phyloP scores from a whole-genome alignment of 192 early-diverging fungal genomes.

The Ramicandelaber brevisporus region DNA sequence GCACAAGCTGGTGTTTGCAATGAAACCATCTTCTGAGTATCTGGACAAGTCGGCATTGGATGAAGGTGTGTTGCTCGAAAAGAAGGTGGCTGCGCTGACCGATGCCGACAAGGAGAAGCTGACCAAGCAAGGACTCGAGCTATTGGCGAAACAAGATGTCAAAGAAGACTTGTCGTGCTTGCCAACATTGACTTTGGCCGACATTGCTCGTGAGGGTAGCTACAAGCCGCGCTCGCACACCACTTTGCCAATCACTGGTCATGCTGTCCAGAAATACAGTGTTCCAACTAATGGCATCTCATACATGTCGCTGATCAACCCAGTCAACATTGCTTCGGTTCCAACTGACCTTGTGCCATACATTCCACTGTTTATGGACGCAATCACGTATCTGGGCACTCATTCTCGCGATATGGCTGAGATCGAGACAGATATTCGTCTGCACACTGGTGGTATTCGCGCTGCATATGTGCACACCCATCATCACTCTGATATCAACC shows the following conservation, averaged over 20 bases:
- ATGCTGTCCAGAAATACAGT: slow-evolving; percentile 42
- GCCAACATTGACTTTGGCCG: slow-evolving; percentile 56
- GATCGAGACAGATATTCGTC: slow-evolving; percentile 66
- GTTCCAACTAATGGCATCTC: slow-evolving; percentile 78
- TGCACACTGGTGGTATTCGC: slow-evolving; percentile 66
- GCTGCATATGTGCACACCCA: slow-evolving; percentile 35
- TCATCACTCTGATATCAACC: slow-evolving; percentile 29
- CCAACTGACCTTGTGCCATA: slow-evolving; percentile 39
- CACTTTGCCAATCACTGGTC: slow-evolving; percentile 14
- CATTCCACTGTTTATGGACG: slow-evolving; percentile 47
- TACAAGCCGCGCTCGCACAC: too few relatives aligned
- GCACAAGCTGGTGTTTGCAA: slow-evolving; percentile 52
- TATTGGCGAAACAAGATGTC: slow-evolving; percentile 42
- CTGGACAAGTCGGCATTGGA: slow-evolving; percentile 21
- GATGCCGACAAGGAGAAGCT: slow-evolving; percentile 29
- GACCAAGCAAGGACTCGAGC: slow-evolving; percentile 29
- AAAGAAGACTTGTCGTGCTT: slow-evolving; percentile 55
- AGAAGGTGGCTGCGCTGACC: slow-evolving; percentile 30
- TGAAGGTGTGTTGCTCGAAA: slow-evolving; percentile 38
- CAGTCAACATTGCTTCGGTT: slow-evolving; percentile 28
- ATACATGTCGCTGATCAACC: slow-evolving; percentile 53
- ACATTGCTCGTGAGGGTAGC: slow-evolving; percentile 37
- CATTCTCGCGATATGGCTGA: slow-evolving; percentile 35
- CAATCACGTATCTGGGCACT: slow-evolving; percentile 39
- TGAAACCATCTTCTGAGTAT: slow-evolving; percentile 53